Conservation (phyloP, 805 yeast genomes). For the Pichia manshurica region DNA sequence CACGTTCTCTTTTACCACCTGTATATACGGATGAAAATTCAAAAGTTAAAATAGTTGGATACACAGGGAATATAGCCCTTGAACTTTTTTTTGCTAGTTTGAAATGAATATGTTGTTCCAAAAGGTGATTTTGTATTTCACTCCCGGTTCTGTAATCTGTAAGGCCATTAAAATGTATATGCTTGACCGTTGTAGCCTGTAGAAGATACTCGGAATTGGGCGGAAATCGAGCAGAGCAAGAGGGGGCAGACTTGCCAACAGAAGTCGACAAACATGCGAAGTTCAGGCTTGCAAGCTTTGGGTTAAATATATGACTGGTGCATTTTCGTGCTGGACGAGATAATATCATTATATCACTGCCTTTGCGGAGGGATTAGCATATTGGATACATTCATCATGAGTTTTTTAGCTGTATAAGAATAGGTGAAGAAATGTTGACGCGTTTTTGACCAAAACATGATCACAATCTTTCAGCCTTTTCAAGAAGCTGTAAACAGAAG, state of each 20-base stretch:
- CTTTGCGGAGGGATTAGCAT: too few species aligned
- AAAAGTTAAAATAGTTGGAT: conserved; percentile 70
- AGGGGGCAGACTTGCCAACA: not conserved
- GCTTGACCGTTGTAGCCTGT: conserved; percentile 35
- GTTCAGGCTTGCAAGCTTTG: too few species aligned
- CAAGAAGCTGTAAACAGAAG: too few species aligned
- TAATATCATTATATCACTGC: too few species aligned
- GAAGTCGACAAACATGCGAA: too few species aligned
- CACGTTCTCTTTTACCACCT: conserved; percentile 77
- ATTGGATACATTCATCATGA: too few species aligned
- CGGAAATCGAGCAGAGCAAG: conserved; percentile 10
- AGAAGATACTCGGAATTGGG: conserved; percentile 6
- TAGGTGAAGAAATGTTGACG: too few species aligned
- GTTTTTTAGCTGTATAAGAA: too few species aligned
- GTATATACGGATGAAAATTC: conserved; percentile 86
- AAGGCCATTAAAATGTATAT: conserved; percentile 37
- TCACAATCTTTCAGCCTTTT: too few species aligned
- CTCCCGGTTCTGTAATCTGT: conserved; percentile 45
- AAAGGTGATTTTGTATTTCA: conserved; percentile 50
- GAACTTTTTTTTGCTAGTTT: conserved; percentile 22
- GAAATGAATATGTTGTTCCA: conserved; percentile 44
- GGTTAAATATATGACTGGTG: too few species aligned
- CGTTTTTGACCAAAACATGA: too few species aligned
- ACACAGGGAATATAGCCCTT: conserved; percentile 33
- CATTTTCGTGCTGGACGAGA: too few species aligned